Evolutionary conservation across 352 stramenopile genomes (phyloP), one percentile per base, ranked within the genome.

Genomic region (Bremia lactucae): DNA sequence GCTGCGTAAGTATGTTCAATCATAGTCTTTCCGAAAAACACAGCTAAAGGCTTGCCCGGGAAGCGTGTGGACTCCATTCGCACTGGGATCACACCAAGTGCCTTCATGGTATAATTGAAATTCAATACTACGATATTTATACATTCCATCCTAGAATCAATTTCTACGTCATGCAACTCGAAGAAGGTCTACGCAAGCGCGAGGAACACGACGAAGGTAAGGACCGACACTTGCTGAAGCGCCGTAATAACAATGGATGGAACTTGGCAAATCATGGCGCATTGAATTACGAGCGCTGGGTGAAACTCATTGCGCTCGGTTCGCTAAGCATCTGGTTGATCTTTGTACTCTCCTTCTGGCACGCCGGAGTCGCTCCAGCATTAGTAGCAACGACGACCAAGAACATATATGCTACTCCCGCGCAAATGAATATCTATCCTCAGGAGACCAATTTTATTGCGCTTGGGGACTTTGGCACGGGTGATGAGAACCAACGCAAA

Each of bases 1-100:
- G 80, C 78, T 26, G 62, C 62, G 43, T 79, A 87, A 25, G 78
- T 93, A 52, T 89, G 81, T 53, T 88, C 70, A 46, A 91, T 83
- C 78, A 91, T 89, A 0, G 78, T 66, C 51, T 72, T 79, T 6
- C 78, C 78, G 40, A 81, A 83, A 61, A 93, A 73, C 55, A 86
- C 52, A 35, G 57, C 73, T 15, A 93, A 57, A 20, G 81, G 78
- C 59, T 91, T 91, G 21, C 59, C 65, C 7, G 72, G 76, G 57
- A 93, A 89, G 24, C 81, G 72, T 39, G 78, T 69, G 3, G 80
- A 89, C 19, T 62, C 75, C 50, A 86, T 31, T 11, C 73, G 68
- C 36, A 76, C 76, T 8, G 81, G 81, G 52, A 93, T 91, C 40
- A 90, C 73, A 2, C 68, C 81, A 14, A 93, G 50, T 29, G 69